A percentile compares a stretch with the other conserved stretches of the same genome.
These are phyloP conservation scores for Phytophthora rubi DNA, from an alignment of 352 stramenopile genomes.

Conservation along the genomic window DNA sequence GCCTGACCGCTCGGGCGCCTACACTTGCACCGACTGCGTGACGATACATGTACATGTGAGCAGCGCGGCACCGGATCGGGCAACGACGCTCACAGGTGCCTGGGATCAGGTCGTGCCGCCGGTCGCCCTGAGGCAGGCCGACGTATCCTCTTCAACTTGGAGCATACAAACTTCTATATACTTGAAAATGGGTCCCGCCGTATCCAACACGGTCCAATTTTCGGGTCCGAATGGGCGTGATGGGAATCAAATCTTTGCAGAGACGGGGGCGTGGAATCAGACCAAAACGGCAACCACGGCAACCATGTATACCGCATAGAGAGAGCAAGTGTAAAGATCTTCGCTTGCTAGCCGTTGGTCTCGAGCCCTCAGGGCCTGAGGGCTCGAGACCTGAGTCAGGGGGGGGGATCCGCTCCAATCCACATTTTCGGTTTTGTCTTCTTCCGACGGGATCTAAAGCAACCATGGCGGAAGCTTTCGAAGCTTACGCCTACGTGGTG, in stretches of 20 bases:
- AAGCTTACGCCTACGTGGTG: conserved; percentile 76
- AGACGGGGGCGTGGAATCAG: conserved; percentile 20
- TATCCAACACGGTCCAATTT: conserved; percentile 23
- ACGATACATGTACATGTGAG: neutral
- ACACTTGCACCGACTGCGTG: neutral
- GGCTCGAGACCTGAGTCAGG: too few relatives aligned
- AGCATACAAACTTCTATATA: conserved; percentile 28
- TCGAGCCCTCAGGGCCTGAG: neutral
- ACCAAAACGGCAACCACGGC: conserved; percentile 25
- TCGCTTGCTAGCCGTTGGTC: conserved; percentile 31
- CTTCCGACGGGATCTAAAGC: conserved; percentile 6
- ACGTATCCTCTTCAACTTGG: conserved; percentile 24
- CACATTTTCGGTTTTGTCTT: conserved; percentile 74
- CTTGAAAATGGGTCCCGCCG: conserved; percentile 7
- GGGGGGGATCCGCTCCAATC: neutral
- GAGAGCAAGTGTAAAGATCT: conserved; percentile 34
- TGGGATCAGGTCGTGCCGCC: neutral
- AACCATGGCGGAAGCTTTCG: conserved; percentile 61
- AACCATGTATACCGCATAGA: conserved; percentile 50
- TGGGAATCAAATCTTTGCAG: conserved; percentile 33
- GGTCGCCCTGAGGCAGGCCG: neutral
- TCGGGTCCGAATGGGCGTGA: neutral
- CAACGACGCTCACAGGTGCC: neutral
- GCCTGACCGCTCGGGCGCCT: neutral
- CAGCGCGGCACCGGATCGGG: neutral